Conservation (phyloP, 2,329 filamentous ascomycete genomes). For the Mycosphaerella sp. region DNA sequence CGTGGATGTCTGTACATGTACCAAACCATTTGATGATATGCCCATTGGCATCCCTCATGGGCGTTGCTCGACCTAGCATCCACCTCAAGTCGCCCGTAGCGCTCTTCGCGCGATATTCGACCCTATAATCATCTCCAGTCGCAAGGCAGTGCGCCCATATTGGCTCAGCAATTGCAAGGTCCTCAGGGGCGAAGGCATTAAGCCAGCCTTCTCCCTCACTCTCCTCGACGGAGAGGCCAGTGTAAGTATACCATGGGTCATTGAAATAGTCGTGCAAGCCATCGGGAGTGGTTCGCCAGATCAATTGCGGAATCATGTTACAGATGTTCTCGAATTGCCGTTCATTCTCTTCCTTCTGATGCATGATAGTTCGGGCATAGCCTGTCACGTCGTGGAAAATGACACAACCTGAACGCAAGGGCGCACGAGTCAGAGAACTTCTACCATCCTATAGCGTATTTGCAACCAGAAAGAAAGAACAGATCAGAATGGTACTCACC, state of each 20-base stretch:
- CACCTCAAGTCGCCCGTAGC: conserved; percentile 67
- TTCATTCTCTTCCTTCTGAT: conserved; percentile 65
- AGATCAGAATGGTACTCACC: conserved; percentile 28
- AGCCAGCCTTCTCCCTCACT: conserved; percentile 60
- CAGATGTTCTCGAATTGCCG: conserved; percentile 69
- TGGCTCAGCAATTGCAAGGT: conserved; percentile 51
- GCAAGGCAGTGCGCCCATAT: conserved; percentile 58
- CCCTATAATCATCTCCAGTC: conserved; percentile 63
- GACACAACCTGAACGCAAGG: conserved; percentile 46
- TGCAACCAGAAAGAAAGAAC: too few species aligned
- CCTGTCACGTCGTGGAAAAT: conserved; percentile 66
- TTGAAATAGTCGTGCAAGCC: conserved; percentile 66
- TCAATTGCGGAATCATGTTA: conserved; percentile 53
- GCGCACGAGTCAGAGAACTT: too few species aligned
- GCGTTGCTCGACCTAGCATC: conserved; percentile 66
- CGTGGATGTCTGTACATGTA: conserved; percentile 73
- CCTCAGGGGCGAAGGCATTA: conserved; percentile 63
- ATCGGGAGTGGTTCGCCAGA: conserved; percentile 64
- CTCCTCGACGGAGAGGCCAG: conserved; percentile 57
- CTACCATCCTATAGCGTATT: too few species aligned
- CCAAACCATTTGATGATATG: conserved; percentile 74
- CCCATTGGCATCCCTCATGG: conserved; percentile 60
- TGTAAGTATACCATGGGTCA: conserved; percentile 73
- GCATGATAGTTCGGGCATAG: conserved; percentile 62
- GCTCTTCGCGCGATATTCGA: conserved; percentile 64